Percentiles rank a stretch among this genome's conserved stretches.
phyloP scores from a whole-genome alignment of 1,284 basidiomycete genomes.

The Dichomitus squalens region DNA sequence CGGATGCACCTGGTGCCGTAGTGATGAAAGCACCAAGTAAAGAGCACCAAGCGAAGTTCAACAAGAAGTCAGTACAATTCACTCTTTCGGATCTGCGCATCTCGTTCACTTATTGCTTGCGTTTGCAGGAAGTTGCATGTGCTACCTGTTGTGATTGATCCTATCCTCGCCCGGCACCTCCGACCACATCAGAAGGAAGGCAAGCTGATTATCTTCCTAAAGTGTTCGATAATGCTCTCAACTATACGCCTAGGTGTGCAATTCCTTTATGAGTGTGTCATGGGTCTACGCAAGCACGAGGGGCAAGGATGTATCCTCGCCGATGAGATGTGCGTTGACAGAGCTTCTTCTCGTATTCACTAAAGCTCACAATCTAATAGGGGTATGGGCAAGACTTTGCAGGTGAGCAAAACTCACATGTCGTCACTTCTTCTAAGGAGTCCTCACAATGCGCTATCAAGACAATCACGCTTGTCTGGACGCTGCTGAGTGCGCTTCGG shows the following conservation, averaged over 20 bases:
- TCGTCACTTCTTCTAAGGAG: neutral
- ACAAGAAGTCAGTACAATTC: slow-evolving; percentile 62
- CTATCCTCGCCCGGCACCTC: slow-evolving; percentile 76
- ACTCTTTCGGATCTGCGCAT: too few species aligned
- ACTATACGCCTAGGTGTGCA: slow-evolving; percentile 57
- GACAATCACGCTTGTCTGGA: slow-evolving; percentile 89
- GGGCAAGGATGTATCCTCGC: slow-evolving; percentile 94
- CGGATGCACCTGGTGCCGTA: slow-evolving; percentile 74
- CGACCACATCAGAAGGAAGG: slow-evolving; percentile 94
- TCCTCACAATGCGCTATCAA: slow-evolving; percentile 33
- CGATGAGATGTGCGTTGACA: slow-evolving; percentile 85
- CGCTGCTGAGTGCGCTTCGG: slow-evolving; percentile 71
- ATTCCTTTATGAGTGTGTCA: slow-evolving; percentile 96
- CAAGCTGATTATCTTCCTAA: slow-evolving; percentile 24
- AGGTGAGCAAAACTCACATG: slow-evolving; percentile 42
- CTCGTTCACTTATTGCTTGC: neutral
- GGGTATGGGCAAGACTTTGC: slow-evolving; percentile 94
- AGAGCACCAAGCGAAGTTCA: slow-evolving; percentile 67
- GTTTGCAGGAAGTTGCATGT: slow-evolving; percentile 54
- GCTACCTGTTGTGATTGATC: slow-evolving; percentile 93
- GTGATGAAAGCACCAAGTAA: slow-evolving; percentile 84
- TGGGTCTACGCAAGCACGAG: slow-evolving; percentile 90
- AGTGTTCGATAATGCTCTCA: neutral
- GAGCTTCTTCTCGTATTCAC: neutral
- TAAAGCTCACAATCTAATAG: slow-evolving; percentile 42